Percentiles rank a stretch among this genome's conserved stretches.
phyloP scores from a whole-genome alignment of 116 monocot genomes.

The Dioscorea cayenensis region DNA sequence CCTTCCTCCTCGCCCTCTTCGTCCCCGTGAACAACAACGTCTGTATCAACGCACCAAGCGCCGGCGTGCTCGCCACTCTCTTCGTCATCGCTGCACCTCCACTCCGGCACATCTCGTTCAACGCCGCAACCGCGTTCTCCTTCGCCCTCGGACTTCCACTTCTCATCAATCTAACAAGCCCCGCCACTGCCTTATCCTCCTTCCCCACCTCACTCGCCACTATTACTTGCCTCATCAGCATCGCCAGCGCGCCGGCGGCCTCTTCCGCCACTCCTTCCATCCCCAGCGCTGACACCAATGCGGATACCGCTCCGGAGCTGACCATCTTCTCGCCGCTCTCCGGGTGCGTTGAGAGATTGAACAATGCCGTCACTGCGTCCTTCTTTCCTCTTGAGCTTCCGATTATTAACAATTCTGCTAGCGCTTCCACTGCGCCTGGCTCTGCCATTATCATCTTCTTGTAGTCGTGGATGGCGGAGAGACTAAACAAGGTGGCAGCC shows the following conservation, averaged over 20 bases:
- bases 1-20: conserved; percentile 28
- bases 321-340: conserved; percentile 6
- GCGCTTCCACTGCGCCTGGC: conserved; percentile 7
- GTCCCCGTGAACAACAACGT: conserved; percentile 17
- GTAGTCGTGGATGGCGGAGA: conserved; percentile 22
- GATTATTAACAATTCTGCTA: conserved; percentile 9
- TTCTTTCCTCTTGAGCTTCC: conserved; percentile 20
- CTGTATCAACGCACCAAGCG: conserved; percentile 18
- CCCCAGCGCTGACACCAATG: conserved; percentile 17
- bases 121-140: conserved; percentile 21
- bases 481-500: conserved; percentile 32
- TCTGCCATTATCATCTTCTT: conserved; percentile 14
- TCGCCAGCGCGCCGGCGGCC: conserved; percentile 14
- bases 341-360: conserved; percentile 9
- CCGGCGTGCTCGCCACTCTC: conserved; percentile 23
- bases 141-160: conserved; percentile 26
- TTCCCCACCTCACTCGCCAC: conserved; percentile 16
- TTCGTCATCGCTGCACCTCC: conserved; percentile 20
- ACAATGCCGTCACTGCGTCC: conserved; percentile 22
- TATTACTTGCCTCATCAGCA: conserved; percentile 11
- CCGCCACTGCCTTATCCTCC: conserved; percentile 3
- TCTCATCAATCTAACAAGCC: conserved; percentile 21
- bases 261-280: conserved; percentile 25
- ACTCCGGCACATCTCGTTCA: conserved; percentile 20
- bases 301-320: conserved; percentile 17